These are phyloP conservation scores for Meyerozyma smithsonii DNA, from an alignment of 1,139 yeast species.

Conservation along the genomic window DNA sequence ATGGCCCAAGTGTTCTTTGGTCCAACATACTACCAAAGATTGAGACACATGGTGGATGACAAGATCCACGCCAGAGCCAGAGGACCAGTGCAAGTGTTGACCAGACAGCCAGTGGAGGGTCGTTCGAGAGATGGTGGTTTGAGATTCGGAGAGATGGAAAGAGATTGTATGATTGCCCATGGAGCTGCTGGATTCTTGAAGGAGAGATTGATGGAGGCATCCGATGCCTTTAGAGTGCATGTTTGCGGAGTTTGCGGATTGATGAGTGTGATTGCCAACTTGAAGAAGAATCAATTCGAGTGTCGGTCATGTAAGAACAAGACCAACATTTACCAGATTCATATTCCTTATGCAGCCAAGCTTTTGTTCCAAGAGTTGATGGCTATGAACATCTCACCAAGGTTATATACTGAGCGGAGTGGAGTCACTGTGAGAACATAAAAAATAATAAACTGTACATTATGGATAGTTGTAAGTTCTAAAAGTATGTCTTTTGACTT, in stretches of 20 bases:
- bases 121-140: conserved; percentile 99
- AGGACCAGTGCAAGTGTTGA: conserved; percentile 97
- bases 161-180: conserved; percentile 99
- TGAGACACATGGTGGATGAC: conserved; percentile 99
- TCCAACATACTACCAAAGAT: conserved; percentile 96
- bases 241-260: conserved; percentile 97
- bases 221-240: conserved; percentile 97
- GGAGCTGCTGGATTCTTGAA: conserved; percentile 98
- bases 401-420: conserved; percentile 68
- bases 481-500: too few relatives aligned
- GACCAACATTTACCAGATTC: conserved; percentile 95
- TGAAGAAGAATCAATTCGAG: conserved; percentile 95
- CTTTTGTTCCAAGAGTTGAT: conserved; percentile 93
- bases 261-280: conserved; percentile 95
- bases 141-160: conserved; percentile 99
- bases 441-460: conserved; percentile 2
- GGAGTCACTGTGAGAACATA: conserved; percentile 33
- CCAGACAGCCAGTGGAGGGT: conserved; percentile 99
- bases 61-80: conserved; percentile 99
- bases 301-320: conserved; percentile 98
- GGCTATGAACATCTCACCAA: conserved; percentile 96
- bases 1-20: conserved; percentile 99
- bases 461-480: background rate
- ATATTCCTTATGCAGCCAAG: conserved; percentile 96
- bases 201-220: conserved; percentile 97